Evolutionary conservation across 805 yeast genomes (phyloP).

Genomic region (Ogataea pini): DNA sequence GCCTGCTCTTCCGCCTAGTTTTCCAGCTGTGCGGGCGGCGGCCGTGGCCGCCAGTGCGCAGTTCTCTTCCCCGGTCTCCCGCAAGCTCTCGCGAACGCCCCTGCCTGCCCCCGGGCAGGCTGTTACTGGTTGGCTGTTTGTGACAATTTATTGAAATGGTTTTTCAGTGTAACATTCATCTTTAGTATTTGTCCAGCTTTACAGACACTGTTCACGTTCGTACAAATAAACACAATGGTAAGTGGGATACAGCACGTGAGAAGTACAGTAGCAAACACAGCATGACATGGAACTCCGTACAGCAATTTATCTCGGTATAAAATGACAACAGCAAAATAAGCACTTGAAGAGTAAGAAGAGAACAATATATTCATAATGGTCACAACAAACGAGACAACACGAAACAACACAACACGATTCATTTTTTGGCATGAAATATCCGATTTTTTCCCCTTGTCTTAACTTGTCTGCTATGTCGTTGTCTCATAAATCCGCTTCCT

Average conservation of each 20-base stretch:
- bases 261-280: neutral
- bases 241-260: neutral
- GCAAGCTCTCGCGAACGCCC: too few species aligned
- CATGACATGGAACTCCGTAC: neutral
- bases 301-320: too few species aligned
- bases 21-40: too few species aligned
- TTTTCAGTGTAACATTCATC: conserved; percentile 1
- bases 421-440: too few species aligned
- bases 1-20: too few species aligned
- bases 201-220: neutral
- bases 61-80: too few species aligned
- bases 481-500: too few species aligned
- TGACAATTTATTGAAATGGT: conserved; percentile 7
- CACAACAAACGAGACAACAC: neutral
- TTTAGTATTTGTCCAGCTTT: neutral
- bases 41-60: too few species aligned
- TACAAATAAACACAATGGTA: conserved; percentile 8
- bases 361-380: too few species aligned
- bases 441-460: too few species aligned
- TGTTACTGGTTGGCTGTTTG: conserved; percentile 7
- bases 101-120: too few species aligned
- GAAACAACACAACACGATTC: neutral
- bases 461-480: too few species aligned
- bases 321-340: neutral
- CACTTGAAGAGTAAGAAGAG: neutral